Evolutionary conservation across 352 stramenopile genomes (phyloP).

Genomic region (Phytophthora macrochlamydospora): DNA sequence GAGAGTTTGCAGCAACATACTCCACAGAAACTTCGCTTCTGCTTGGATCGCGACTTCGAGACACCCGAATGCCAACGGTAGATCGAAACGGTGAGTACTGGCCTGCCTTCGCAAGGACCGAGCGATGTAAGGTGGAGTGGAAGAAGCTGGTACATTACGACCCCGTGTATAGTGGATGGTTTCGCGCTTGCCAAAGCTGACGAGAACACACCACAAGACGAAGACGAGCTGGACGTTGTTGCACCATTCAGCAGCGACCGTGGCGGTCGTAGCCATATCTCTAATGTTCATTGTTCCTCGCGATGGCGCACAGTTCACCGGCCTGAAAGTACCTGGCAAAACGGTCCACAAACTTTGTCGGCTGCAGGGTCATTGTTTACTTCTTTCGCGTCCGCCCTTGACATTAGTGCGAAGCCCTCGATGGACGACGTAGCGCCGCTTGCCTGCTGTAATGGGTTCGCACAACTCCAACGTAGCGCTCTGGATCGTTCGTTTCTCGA

Average conservation of each 20-base stretch:
- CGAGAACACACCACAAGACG: background rate
- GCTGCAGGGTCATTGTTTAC: background rate
- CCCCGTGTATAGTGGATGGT: constrained; percentile 1
- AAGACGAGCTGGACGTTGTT: constrained; percentile 2
- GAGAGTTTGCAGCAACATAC: constrained; percentile 11
- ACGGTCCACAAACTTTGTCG: constrained; percentile 9
- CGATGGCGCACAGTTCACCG: constrained; percentile 15
- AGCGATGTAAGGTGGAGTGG: constrained; percentile 4
- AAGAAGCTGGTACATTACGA: constrained; percentile 6
- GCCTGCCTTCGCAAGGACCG: background rate
- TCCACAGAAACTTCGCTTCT: constrained; percentile 13
- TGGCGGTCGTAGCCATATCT: background rate
- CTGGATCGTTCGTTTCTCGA: constrained; percentile 13
- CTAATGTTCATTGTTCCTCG: constrained; percentile 14
- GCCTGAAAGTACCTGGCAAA: constrained; percentile 5
- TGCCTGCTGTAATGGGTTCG: constrained; percentile 28
- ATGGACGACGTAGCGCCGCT: background rate
- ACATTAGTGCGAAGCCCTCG: constrained; percentile 2
- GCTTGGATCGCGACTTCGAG: background rate
- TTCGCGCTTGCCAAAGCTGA: constrained; percentile 9
- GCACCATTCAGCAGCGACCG: constrained; percentile 7
- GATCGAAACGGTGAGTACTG: background rate
- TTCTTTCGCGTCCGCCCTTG: constrained; percentile 1
- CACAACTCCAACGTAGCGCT: constrained; percentile 25
- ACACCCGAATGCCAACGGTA: background rate